Percentiles rank a stretch among this genome's conserved stretches.
Conservation (phyloP, 139 green algal genomes). For the Chlamydomonas urium region DNA sequence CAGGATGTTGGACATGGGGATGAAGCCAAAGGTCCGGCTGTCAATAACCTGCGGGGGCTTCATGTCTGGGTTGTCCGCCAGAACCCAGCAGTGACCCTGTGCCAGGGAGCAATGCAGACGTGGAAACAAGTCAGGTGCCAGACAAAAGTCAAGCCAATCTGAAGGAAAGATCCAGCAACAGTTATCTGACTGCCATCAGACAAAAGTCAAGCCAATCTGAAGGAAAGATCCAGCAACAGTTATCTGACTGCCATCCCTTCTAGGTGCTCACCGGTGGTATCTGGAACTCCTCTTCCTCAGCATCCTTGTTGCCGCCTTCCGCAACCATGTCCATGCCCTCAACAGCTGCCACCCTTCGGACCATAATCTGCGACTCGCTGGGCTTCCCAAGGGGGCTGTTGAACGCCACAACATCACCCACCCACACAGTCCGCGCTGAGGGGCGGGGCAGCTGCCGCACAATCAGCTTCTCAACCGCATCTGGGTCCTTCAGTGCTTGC, state of each 20-base stretch:
- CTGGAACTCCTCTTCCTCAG: constrained; percentile 15
- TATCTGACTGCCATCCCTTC: too few relatives aligned
- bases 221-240: too few relatives aligned
- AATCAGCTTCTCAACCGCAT: constrained; percentile 54
- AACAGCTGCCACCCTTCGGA: constrained; percentile 71
- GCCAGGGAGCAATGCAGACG: too few relatives aligned
- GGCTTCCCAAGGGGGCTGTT: constrained; percentile 30
- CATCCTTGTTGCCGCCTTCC: too few relatives aligned
- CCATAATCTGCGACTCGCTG: constrained; percentile 36
- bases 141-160: too few relatives aligned
- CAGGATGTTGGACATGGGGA: constrained; percentile 36
- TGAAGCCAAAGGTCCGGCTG: constrained; percentile 36
- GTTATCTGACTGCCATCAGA: too few relatives aligned
- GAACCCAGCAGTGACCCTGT: constrained; percentile 76
- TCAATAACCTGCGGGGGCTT: constrained; percentile 35
- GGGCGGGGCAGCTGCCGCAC: constrained; percentile 57
- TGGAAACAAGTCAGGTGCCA: too few relatives aligned
- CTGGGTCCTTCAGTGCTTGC: constrained; percentile 26
- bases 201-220: too few relatives aligned
- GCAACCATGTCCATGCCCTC: constrained; percentile 68
- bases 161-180: too few relatives aligned
- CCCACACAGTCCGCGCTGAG: constrained; percentile 22
- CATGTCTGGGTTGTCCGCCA: constrained; percentile 74
- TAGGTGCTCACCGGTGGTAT: neutral
- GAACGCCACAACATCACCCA: constrained; percentile 58